These are phyloP conservation scores for Viola odorata DNA, from an alignment of 345 rosid genomes.

Conservation along the genomic window DNA sequence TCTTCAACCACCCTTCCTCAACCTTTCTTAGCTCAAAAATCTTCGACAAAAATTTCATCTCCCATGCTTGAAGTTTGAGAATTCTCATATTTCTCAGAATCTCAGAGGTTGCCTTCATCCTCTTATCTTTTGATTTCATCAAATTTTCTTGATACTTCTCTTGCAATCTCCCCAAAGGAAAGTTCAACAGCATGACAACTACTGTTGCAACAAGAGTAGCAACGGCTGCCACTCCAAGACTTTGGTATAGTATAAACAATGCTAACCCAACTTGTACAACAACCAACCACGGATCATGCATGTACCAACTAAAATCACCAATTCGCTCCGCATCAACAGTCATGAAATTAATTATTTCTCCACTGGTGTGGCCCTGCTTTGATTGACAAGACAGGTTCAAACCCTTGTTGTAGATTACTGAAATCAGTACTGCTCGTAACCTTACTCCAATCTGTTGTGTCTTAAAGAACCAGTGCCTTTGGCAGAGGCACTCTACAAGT, in stretches of 20 bases:
- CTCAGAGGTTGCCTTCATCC: conserved; percentile 34
- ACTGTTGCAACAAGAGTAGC: conserved; percentile 19
- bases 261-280: conserved; percentile 27
- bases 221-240: conserved; percentile 21
- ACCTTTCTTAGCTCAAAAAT: conserved; percentile 20
- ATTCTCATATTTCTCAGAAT: conserved; percentile 29
- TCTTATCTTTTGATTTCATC: conserved; percentile 29
- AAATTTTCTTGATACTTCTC: conserved; percentile 25
- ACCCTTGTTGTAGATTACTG: conserved; percentile 23
- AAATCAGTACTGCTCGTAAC: conserved; percentile 10
- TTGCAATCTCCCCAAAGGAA: conserved; percentile 22
- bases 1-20: conserved; percentile 30
- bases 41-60: conserved; percentile 32
- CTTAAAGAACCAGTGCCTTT: conserved; percentile 24
- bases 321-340: conserved; percentile 31
- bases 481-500: conserved; percentile 25
- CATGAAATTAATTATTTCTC: conserved; percentile 34
- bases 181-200: conserved; percentile 21
- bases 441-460: conserved; percentile 25
- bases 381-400: conserved; percentile 25
- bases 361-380: conserved; percentile 27
- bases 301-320: conserved; percentile 22
- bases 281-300: conserved; percentile 31
- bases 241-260: conserved; percentile 22
- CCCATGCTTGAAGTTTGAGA: conserved; percentile 40